phyloP scores from a whole-genome alignment of 331 rosid genomes.

The Prunus yedoensis region DNA sequence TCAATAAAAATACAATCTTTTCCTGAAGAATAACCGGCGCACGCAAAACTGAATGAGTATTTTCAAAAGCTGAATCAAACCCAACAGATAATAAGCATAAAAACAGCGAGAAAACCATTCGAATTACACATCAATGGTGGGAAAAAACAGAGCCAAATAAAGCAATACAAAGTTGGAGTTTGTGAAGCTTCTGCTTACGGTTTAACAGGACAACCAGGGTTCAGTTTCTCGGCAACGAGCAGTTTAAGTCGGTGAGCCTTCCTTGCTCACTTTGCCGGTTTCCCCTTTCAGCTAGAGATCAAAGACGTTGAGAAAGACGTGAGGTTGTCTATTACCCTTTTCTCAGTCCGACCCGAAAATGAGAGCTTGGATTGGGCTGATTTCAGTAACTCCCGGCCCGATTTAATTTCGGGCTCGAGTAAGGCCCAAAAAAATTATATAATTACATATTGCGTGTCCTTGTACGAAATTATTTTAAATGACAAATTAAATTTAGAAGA shows the following conservation, averaged over 20 bases:
- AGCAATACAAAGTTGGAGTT: conserved; percentile 2
- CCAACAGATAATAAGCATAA: neutral
- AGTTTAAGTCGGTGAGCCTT: conserved; percentile 9
- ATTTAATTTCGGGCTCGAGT: neutral
- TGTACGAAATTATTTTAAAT: too few species aligned
- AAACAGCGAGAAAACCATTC: neutral
- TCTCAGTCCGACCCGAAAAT: neutral
- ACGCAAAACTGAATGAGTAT: neutral
- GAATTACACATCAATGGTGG: neutral
- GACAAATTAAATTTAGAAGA: too few species aligned
- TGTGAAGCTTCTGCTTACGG: neutral
- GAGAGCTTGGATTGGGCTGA: neutral
- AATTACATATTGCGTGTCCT: too few species aligned
- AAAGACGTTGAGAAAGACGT: neutral
- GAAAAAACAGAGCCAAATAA: neutral
- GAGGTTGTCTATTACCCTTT: neutral
- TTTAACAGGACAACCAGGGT: neutral
- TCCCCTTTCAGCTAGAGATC: neutral
- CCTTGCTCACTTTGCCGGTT: neutral
- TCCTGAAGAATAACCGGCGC: neutral
- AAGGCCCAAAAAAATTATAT: too few species aligned
- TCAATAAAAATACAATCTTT: neutral
- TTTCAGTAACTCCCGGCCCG: neutral
- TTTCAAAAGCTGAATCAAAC: neutral
- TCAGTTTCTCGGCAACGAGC: neutral